Base-by-base conservation (phyloP, 768 basidiomycete species). In the Rhodotorula graminis region DNA sequence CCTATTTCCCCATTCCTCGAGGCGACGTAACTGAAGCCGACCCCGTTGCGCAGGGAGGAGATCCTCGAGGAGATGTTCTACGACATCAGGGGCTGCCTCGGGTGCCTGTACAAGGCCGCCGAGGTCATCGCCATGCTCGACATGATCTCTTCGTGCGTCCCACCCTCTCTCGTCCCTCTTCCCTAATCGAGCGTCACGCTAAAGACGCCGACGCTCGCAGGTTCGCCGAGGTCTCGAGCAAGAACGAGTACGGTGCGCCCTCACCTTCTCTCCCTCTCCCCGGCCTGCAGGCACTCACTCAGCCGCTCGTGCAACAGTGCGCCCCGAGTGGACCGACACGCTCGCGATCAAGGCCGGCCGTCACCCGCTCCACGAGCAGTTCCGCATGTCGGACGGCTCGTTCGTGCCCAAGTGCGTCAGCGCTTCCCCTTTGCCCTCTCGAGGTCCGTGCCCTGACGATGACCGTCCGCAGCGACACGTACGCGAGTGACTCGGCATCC, bases 51-150 rank as follows among this genome's bases (percentile, higher is more conserved):
- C 62, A 73, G 72, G 31, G 49, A 64, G 65, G 92, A 91, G 72
- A 89, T 93, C 62, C 88, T 97, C 58, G 86, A 89, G 72, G 89
- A 90, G 56, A 83, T 98, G 37, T 86, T 91, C 3, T 83, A 83
- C 0, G 86, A 89, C 59, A 86, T 97, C 61, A 77, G 94, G 1
- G 83, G 82, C 0, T 83, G 91, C 69, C 85, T 93, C 53, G 89
- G 91, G 37, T 89, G 87, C 53, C 83, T 99, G 37, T 95, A 95
- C 82, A 90, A 90, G 70, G 90, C 90, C 14, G 91, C 92, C 0
- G 96, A 98, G 83, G 92, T 92, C 33, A 90, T 92, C 29, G 92
- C 93, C 0, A 82, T 93, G 67, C 81, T 95, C 2, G 96, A 99
- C 78, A 89, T 98, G 84, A 81, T 98, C 6, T 90, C 90, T 86